Conservation (phyloP, 345 rosid species). For the Boechera divaricarpa region DNA sequence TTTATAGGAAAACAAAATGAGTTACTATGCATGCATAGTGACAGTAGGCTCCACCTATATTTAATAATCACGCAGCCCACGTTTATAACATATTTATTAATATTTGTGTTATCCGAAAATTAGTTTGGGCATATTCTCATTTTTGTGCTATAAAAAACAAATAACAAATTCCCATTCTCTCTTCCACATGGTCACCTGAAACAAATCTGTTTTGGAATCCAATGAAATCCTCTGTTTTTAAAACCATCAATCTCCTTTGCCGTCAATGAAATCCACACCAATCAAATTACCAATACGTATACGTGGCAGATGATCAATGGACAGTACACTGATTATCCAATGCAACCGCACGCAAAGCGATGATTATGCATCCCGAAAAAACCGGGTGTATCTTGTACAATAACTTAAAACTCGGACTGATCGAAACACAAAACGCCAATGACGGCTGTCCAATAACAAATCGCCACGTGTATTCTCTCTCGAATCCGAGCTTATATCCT, state of each 20-base stretch:
- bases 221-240: background rate
- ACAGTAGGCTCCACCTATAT: too few species aligned
- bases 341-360: background rate
- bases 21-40: too few species aligned
- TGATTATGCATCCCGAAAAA: slow-evolving; percentile 2
- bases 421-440: slow-evolving; percentile 22
- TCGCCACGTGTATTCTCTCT: slow-evolving; percentile 19
- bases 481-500: background rate
- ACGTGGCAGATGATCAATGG: background rate
- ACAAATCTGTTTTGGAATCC: background rate
- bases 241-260: background rate
- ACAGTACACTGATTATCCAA: background rate
- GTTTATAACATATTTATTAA: too few species aligned
- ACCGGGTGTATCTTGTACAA: background rate
- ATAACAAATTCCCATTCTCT: background rate
- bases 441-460: slow-evolving; percentile 8
- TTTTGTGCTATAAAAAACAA: background rate
- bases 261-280: background rate
- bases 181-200: background rate
- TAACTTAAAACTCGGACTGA: background rate
- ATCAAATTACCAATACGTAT: background rate
- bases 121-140: background rate
- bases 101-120: slow-evolving; percentile 3
- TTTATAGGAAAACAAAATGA: too few species aligned
- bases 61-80: too few species aligned